Percentiles rank a stretch among this genome's conserved stretches.
Evolutionary conservation across 2,329 filamentous ascomycete species (phyloP).

Genomic region (Neofusicoccum laricinum): DNA sequence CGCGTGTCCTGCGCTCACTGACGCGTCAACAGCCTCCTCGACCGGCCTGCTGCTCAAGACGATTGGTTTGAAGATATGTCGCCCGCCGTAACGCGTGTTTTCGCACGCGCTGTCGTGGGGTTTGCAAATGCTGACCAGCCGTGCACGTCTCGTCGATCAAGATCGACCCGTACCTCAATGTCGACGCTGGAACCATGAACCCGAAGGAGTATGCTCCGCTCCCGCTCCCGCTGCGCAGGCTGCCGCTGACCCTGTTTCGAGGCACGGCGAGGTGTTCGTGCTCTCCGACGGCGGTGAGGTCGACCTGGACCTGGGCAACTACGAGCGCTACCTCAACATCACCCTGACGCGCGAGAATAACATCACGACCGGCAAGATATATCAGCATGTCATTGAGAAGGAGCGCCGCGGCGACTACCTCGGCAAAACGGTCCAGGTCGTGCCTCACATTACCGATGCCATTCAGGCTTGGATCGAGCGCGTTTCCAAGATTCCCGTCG

Average conservation of each 20-base stretch:
- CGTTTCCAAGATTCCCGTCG: conserved; percentile 80
- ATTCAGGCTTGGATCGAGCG: conserved; percentile 92
- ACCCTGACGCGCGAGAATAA: conserved; percentile 85
- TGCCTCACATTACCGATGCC: conserved; percentile 86
- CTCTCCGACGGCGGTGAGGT: conserved; percentile 78
- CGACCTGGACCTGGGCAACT: conserved; percentile 73
- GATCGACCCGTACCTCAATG: conserved; percentile 71
- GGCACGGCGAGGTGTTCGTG: conserved; percentile 88
- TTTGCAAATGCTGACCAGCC: conserved; percentile 16
- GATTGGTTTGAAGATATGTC: conserved; percentile 70
- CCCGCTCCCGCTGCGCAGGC: background rate
- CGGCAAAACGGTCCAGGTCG: conserved; percentile 84
- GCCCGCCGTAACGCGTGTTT: conserved; percentile 19
- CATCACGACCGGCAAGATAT: conserved; percentile 97
- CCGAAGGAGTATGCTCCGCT: conserved; percentile 54
- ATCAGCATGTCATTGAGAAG: conserved; percentile 79
- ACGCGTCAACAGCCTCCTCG: conserved; percentile 57
- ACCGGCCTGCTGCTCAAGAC: conserved; percentile 77
- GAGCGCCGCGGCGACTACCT: conserved; percentile 75
- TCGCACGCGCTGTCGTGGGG: background rate
- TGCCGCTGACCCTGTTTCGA: conserved; percentile 9
- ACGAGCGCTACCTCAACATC: conserved; percentile 78
- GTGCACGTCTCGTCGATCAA: conserved; percentile 64
- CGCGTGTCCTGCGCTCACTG: conserved; percentile 21
- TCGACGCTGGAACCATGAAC: conserved; percentile 72